Base-by-base conservation (phyloP, 2,329 filamentous ascomycete genomes). In the Trichoderma guizhouense region DNA sequence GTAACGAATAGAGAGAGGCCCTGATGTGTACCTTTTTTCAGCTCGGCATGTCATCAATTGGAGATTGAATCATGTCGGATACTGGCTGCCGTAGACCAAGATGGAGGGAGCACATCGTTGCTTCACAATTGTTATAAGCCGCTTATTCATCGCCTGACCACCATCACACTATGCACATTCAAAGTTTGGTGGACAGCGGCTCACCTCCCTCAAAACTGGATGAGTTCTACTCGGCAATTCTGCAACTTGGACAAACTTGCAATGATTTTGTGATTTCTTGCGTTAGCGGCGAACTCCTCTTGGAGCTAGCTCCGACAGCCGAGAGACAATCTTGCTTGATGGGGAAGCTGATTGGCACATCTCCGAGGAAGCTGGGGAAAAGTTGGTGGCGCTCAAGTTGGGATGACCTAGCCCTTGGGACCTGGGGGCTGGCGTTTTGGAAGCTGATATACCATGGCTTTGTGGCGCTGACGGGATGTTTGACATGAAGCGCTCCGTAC, bases 341-440 rank as follows among this genome's bases (percentile, higher is more conserved):
- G 67, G 57, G 24, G 30, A 51, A 26, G 67, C 57, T 62, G 57
- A 62, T 61, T 69, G 57, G 36, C 57, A 62, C 67, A 69, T 69
- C 67, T 69, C 67, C 67, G 67, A 69, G 67, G 67, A 28, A 61
- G 55, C 57, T 69, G 43, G 64, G 64, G 51, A 57, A 39, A 36
- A n/a, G 64, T 14, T 67, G 51, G 64, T 67, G 64, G 64, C 64
- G 51, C 43, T 57, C 55, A 36, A 51, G 57, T 58, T 61, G 36
- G 43, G 5, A 53, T 15, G 57, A 60, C 28, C 32, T 60, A 21
- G 11, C 18, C 21, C n/a, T 51, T 60, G 36, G 51, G 39, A 55
- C 51, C 32, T 57, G 64, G 64, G 28, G 65, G 21, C 28, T 57
- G 14, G 11, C 26, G 39, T 26, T 53, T 60, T 12, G 34, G 53